Base-by-base conservation (phyloP, 768 basidiomycete species). In the Brasilioporus rufonigricans region DNA sequence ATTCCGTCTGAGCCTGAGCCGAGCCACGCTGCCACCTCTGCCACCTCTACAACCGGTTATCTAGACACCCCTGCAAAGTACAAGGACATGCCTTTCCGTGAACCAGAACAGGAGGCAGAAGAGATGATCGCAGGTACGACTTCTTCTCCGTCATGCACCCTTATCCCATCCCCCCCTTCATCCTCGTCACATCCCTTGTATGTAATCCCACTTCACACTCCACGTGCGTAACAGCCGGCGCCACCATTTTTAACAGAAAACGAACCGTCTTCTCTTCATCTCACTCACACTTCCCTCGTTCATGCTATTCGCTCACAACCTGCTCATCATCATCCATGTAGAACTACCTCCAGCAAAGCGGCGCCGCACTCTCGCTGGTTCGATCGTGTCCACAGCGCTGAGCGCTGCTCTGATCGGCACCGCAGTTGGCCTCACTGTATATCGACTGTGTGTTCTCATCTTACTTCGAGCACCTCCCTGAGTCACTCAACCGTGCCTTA, bases 361-460 rank as follows among this genome's bases (percentile, higher is more conserved):
- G 66, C 87, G 89, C 56, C 83, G 87, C 64, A 86, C 86, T 56
- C 79, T 92, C 71, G 86, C 89, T 59, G 89, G 89, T 58, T 86
- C 88, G 54, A 86, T 93, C 64, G 82, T 92, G 58, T 87, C 89
- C 16, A 89, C 89, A 31, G 91, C 91, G 52, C 75, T 93, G 72
- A 89, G 81, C 73, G 90, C 91, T 59, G 91, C 89, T 44, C 80
- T 93, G 55, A 89, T 93, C 56, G 89, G 91, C 54, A 86, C 89
- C 21, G 91, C 91, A 16, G 91, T 93, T 48, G 91, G 91, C 55
- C 78, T 92, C 58, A 91, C 90, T 43, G 89, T 91, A 39, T 93
- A 91, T 74, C 82, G 89, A 71, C 75, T 93, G 91, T 92, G 68
- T 76, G 89, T 80, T 32, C 35, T 47, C 53, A 27, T 26, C 24